Base-by-base conservation (phyloP, 257 asterid genomes). In the Solanum chaucha region DNA sequence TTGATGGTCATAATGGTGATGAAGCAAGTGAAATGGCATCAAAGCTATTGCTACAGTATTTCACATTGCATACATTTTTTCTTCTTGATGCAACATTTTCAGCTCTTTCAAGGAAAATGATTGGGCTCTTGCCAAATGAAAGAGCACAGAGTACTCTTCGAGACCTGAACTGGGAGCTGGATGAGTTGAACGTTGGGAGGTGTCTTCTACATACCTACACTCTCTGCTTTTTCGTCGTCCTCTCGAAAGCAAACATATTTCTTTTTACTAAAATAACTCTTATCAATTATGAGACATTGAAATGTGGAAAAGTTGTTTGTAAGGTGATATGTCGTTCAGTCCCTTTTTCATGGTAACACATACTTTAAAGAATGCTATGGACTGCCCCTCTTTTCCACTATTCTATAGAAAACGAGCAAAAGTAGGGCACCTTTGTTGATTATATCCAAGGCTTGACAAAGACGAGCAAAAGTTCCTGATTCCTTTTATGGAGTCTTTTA, bases 21-120 rank as follows among this genome's bases (percentile, higher is more conserved):
- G 97, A 95, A 91, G 99, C 99, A 73, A 97, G 99, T 94, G 98
- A 95, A 88, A 93, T 90, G 96, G 97, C 99, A 26, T 97, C 99
- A 38, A 91, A 93, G 71, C 88, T 91, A 87, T 89, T 97, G 83
- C 89, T 95, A 87, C 95, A 97, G 90, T 97, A 95, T 91, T 97
- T 97, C 87, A 92, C 93, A 83, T 84, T 95, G 94, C 99, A 97
- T 71, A 94, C 96, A 4, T 97, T 94, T 91, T 97, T 97, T 92
- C 96, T 97, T 83, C 95, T 97, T 36, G 99, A 97, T 86, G 86
- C 94, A 58, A 92, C 97, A 65, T 97, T 94, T 89, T 93, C 98
- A 1, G 83, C 90, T 87, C 90, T 95, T 88, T 90, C 93, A 85
- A 94, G 93, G 89, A 93, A 88, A 22, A 74, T 90, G 86, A 88